A percentile compares a stretch with the other conserved stretches of the same genome.
These are phyloP conservation scores for Fusarium udum DNA, from an alignment of 2,329 filamentous ascomycete genomes.

Conservation along the genomic window DNA sequence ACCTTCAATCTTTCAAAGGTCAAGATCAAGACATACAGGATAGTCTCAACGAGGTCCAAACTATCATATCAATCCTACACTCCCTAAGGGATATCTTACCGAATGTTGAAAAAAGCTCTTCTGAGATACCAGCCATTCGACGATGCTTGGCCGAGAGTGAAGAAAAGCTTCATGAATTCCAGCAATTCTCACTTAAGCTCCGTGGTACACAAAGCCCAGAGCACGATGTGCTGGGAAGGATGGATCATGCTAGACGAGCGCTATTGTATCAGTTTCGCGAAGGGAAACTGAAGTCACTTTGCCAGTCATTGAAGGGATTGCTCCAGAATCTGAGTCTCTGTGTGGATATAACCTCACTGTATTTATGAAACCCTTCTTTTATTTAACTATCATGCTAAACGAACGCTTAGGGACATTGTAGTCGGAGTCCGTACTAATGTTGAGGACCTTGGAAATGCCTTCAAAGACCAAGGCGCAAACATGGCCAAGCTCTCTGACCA, in stretches of 20 bases:
- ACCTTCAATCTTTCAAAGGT: background rate
- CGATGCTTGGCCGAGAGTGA: background rate
- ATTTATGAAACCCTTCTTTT: rapidly evolving
- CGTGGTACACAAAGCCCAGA: rapidly evolving
- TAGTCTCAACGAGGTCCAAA: rapidly evolving
- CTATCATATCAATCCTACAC: rapidly evolving
- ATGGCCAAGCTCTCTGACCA: background rate
- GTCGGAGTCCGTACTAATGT: background rate
- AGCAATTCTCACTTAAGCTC: background rate
- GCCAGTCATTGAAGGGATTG: rapidly evolving
- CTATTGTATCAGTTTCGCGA: rapidly evolving
- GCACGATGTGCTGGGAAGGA: rapidly evolving
- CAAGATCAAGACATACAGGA: rapidly evolving
- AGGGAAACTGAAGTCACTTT: background rate
- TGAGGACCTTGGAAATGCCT: rapidly evolving
- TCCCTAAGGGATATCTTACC: background rate
- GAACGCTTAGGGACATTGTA: rapidly evolving
- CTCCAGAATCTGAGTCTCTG: background rate
- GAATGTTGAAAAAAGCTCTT: rapidly evolving
- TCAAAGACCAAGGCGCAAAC: rapidly evolving
- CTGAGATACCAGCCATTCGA: background rate
- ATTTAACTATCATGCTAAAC: rapidly evolving
- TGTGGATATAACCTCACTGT: rapidly evolving
- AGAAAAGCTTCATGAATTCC: background rate
- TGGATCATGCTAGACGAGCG: rapidly evolving